Conservation (phyloP, 202 grass and related monocot genomes). For the Cymbopogon flexuosus region DNA sequence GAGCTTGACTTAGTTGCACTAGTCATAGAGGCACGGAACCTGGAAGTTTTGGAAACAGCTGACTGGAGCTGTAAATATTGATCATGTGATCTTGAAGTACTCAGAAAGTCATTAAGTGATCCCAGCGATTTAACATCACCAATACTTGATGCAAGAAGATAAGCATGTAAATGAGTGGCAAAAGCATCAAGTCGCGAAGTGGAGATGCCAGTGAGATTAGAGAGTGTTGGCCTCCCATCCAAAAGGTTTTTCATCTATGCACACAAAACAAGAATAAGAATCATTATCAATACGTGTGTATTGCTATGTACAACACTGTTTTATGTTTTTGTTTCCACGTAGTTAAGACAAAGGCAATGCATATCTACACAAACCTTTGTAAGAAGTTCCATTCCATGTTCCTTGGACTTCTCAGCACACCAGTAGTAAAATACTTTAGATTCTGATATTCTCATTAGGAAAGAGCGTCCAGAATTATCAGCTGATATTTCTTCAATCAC, state of each 20-base stretch:
- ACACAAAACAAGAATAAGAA: conserved; percentile 25
- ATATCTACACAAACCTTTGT: conserved; percentile 53
- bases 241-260: conserved; percentile 87
- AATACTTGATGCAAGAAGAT: conserved; percentile 60
- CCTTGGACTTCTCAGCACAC: conserved; percentile 84
- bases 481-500: conserved; percentile 70
- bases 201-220: conserved; percentile 79
- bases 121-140: conserved; percentile 54
- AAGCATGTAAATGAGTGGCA: conserved; percentile 72
- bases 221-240: conserved; percentile 62
- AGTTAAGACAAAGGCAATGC: not conserved
- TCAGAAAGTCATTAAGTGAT: conserved; percentile 22
- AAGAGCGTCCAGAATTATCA: conserved; percentile 78
- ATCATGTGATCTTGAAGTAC: conserved; percentile 28
- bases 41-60: conserved; percentile 44
- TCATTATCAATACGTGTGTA: not conserved
- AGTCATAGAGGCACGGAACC: conserved; percentile 26
- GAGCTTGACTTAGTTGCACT: conserved; percentile 39
- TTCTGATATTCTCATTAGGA: conserved; percentile 55
- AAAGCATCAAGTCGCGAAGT: conserved; percentile 66
- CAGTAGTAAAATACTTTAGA: conserved; percentile 80
- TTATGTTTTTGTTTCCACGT: not conserved
- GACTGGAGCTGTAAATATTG: conserved; percentile 43
- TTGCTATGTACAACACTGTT: not conserved
- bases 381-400: conserved; percentile 70